These are phyloP conservation scores for Termitomyces sp. DNA, from an alignment of 768 basidiomycete genomes.

Conservation along the genomic window DNA sequence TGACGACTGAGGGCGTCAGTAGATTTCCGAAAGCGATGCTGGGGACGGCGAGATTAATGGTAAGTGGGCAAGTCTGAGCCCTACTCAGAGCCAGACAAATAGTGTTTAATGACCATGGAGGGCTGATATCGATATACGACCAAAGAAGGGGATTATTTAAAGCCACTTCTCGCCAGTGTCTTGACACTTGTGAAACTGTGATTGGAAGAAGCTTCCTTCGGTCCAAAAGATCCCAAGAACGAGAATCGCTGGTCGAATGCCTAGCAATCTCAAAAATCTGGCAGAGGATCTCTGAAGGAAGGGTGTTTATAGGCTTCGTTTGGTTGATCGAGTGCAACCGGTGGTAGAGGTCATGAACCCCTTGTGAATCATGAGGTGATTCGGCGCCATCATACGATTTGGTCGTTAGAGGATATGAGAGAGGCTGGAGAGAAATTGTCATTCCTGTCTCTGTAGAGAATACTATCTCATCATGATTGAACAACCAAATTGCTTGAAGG, in stretches of 20 bases:
- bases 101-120: slow-evolving; percentile 11
- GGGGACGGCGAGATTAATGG: slow-evolving; percentile 9
- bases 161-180: slow-evolving; percentile 14
- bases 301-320: slow-evolving; percentile 6
- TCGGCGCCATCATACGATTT: neutral
- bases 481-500: neutral
- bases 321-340: slow-evolving; percentile 6
- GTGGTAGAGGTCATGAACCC: slow-evolving; percentile 1
- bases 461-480: neutral
- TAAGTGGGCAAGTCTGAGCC: slow-evolving; percentile 9
- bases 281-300: slow-evolving; percentile 12
- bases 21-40: slow-evolving; percentile 6
- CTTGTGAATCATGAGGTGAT: neutral
- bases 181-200: slow-evolving; percentile 13
- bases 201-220: slow-evolving; percentile 2
- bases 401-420: neutral
- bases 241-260: neutral
- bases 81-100: slow-evolving; percentile 6
- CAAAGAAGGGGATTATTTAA: slow-evolving; percentile 11
- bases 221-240: neutral
- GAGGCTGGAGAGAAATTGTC: neutral
- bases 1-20: slow-evolving; percentile 5
- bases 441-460: neutral
- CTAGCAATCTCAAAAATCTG: slow-evolving; percentile 10
- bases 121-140: slow-evolving; percentile 13